Evolutionary conservation across 805 yeast genomes (phyloP).

Genomic region (Suhomyces pyralidae): DNA sequence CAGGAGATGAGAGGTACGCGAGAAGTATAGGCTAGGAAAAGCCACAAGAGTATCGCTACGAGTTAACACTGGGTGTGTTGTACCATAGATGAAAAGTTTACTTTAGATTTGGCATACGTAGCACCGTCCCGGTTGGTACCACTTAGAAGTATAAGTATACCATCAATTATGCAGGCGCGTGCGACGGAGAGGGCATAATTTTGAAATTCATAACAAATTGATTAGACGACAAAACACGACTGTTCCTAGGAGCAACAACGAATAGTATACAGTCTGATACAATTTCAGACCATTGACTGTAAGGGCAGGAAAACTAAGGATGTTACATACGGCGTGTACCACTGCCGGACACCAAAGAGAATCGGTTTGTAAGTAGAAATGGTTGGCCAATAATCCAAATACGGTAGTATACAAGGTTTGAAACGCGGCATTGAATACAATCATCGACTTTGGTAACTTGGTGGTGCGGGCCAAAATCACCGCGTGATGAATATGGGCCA

Average conservation of each 20-base stretch:
- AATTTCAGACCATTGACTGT: slow-evolving; percentile 14
- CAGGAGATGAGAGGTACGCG: background rate
- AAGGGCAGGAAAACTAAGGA: slow-evolving; percentile 60
- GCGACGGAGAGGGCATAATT: background rate
- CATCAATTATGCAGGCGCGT: background rate
- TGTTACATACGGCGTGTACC: slow-evolving; percentile 67
- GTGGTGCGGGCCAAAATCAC: slow-evolving; percentile 37
- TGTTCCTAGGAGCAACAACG: slow-evolving; percentile 43
- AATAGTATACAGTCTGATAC: slow-evolving; percentile 30
- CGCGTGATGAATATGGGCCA: slow-evolving; percentile 80
- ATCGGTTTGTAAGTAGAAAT: slow-evolving; percentile 47
- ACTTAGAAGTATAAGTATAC: background rate
- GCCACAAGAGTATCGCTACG: background rate
- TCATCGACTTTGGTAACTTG: slow-evolving; percentile 19
- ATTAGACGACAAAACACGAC: slow-evolving; percentile 27
- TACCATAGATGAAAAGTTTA: background rate
- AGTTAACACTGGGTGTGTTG: background rate
- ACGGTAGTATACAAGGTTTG: slow-evolving; percentile 65
- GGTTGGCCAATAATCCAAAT: slow-evolving; percentile 68
- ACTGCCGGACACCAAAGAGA: slow-evolving; percentile 55
- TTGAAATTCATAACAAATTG: background rate
- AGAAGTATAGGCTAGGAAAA: background rate
- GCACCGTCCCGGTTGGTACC: background rate
- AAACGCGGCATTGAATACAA: slow-evolving; percentile 38
- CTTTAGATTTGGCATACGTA: background rate